Percentiles rank a stretch among this genome's conserved stretches.
These are phyloP conservation scores for Gonium pectorale DNA, from an alignment of 139 green algal genomes.

Conservation along the genomic window DNA sequence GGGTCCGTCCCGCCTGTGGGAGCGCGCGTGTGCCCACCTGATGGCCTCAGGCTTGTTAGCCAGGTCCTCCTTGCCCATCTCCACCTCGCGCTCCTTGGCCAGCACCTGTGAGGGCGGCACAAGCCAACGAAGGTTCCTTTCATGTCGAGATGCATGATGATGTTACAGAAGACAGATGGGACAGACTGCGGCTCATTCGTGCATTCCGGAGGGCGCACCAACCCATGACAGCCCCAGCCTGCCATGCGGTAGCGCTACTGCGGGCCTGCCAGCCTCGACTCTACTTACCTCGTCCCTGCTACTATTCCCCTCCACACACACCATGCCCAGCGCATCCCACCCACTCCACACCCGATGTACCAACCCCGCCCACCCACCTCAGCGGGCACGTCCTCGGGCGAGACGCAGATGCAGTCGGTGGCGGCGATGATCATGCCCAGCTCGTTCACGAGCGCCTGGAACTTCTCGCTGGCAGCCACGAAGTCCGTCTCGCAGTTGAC, in stretches of 20 bases:
- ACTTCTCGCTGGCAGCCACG: slow-evolving; percentile 90
- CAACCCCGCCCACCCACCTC: slow-evolving; percentile 45
- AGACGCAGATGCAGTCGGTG: slow-evolving; percentile 77
- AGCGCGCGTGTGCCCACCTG: slow-evolving; percentile 63
- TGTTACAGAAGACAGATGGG: no score
- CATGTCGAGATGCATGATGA: no score
- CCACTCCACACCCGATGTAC: slow-evolving; percentile 46
- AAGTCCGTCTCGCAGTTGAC: slow-evolving; percentile 98
- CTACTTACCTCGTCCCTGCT: no score
- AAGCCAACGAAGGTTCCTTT: no score
- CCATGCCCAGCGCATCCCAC: slow-evolving; percentile 55
- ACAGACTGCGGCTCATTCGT: no score
- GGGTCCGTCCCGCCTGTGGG: no score
- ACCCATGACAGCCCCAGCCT: no score
- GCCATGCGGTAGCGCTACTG: no score
- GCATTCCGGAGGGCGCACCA: no score
- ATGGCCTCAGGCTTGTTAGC: slow-evolving; percentile 95
- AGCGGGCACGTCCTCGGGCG: slow-evolving; percentile 63
- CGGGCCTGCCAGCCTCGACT: no score
- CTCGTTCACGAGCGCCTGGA: slow-evolving; percentile 79
- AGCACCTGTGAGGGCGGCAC: no score
- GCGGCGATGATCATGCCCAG: slow-evolving; percentile 80
- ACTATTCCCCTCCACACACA: neutral
- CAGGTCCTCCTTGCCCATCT: slow-evolving; percentile 98
- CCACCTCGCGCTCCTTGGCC: slow-evolving; percentile 78